Percentiles rank a stretch among this genome's conserved stretches.
Conservation (phyloP, 2,329 filamentous ascomycete species). For the Aspergillus arachidicola region DNA sequence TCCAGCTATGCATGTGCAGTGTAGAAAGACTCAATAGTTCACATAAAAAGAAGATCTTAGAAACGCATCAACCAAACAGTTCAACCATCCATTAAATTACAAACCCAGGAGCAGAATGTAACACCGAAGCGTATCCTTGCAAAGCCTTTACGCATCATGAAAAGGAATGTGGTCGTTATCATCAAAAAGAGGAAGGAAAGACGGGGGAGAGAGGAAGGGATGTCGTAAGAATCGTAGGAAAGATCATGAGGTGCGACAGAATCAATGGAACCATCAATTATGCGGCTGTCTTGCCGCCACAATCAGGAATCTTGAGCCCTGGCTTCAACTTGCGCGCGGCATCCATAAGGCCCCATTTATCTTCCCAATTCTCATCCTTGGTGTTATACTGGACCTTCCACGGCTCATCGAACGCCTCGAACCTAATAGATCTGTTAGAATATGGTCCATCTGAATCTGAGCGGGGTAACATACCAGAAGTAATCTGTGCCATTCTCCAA, state of each 20-base stretch:
- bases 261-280: constrained; percentile 22
- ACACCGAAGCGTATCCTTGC: constrained; percentile 9
- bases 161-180: constrained; percentile 3
- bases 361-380: constrained; percentile 76
- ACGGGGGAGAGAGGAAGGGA: constrained; percentile 1
- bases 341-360: constrained; percentile 93
- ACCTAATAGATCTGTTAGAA: constrained; percentile 53
- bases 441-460: background rate
- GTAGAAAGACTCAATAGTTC: background rate
- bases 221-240: background rate
- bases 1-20: constrained; percentile 2
- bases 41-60: background rate
- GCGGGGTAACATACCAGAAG: constrained; percentile 69
- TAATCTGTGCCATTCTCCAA: constrained; percentile 84
- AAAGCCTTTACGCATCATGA: background rate
- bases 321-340: constrained; percentile 79
- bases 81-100: constrained; percentile 16
- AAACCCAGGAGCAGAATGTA: constrained; percentile 12
- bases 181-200: constrained; percentile 9
- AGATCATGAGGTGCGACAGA: background rate
- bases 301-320: constrained; percentile 84
- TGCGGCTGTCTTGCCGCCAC: constrained; percentile 69
- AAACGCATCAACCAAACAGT: background rate
- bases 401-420: constrained; percentile 93
- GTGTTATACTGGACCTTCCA: constrained; percentile 83